A percentile compares a stretch with the other conserved stretches of the same genome.
phyloP scores from a whole-genome alignment of 2,329 filamentous ascomycete species.

The Fusarium nanum region DNA sequence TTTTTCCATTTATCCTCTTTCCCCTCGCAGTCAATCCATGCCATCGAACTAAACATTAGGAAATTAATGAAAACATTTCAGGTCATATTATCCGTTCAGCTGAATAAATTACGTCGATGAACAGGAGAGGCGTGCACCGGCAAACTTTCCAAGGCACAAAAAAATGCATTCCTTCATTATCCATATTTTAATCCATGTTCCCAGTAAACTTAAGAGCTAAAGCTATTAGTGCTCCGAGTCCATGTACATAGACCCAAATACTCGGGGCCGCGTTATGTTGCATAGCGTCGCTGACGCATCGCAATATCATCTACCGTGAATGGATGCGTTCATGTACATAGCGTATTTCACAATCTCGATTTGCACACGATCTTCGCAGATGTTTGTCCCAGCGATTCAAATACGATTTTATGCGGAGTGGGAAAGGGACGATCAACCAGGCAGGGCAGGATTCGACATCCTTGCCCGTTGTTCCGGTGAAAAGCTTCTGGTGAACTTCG shows the following conservation, averaged over 20 bases:
- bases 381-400: slow-evolving; percentile 21
- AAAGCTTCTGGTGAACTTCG: slow-evolving; percentile 34
- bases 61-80: slow-evolving; percentile 28
- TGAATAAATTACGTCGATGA: slow-evolving; percentile 29
- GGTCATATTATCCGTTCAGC: slow-evolving; percentile 10
- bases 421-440: slow-evolving; percentile 23
- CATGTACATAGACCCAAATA: not conserved
- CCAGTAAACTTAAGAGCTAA: slow-evolving; percentile 1
- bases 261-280: slow-evolving; percentile 21
- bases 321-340: not conserved
- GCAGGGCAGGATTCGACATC: slow-evolving; percentile 19
- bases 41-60: slow-evolving; percentile 7
- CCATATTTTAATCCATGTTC: not conserved
- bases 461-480: slow-evolving; percentile 26
- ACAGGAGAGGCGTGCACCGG: not conserved
- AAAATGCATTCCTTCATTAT: not conserved
- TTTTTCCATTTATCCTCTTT: not conserved
- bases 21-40: slow-evolving; percentile 1
- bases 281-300: slow-evolving; percentile 30
- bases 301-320: slow-evolving; percentile 10
- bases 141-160: slow-evolving; percentile 34
- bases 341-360: slow-evolving; percentile 32
- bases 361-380: slow-evolving; percentile 1
- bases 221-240: slow-evolving; percentile 10
- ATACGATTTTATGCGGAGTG: slow-evolving; percentile 30